Conservation (phyloP, 2,329 filamentous ascomycete species). For the Pseudogymnoascus sp. region DNA sequence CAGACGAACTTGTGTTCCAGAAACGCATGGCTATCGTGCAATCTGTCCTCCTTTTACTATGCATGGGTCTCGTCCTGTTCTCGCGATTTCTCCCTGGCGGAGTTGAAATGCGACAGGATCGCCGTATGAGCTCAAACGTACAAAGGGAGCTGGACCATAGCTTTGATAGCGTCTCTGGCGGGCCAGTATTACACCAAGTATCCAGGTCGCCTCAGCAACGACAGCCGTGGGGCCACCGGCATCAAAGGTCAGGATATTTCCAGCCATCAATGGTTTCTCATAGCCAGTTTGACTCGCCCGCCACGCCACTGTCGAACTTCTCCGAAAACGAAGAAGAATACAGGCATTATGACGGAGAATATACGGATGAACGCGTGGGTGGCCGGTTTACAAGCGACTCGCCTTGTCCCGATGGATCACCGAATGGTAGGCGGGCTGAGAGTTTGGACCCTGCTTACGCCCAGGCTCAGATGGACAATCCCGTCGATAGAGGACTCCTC, state of each 20-base stretch:
- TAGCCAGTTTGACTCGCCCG: constrained; percentile 18
- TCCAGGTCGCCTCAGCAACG: not conserved
- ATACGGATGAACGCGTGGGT: not conserved
- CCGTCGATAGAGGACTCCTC: not conserved
- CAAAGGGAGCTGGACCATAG: not conserved
- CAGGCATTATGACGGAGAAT: not conserved
- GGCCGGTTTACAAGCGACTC: not conserved
- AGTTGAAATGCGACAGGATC: not conserved
- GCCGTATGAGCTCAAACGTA: not conserved
- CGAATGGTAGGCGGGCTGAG: not conserved
- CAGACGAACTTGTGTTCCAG: constrained; percentile 82
- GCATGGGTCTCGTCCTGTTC: constrained; percentile 82
- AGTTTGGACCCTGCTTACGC: not conserved
- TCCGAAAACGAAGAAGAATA: constrained; percentile 12
- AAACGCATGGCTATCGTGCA: constrained; percentile 94
- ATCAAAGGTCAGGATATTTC: constrained; percentile 2
- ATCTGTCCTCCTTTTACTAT: constrained; percentile 77
- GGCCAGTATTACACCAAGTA: not conserved
- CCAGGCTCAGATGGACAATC: not conserved
- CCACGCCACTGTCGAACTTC: constrained; percentile 20
- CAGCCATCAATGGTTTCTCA: constrained; percentile 10
- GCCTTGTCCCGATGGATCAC: not conserved
- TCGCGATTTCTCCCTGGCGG: constrained; percentile 42
- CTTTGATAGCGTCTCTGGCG: not conserved
- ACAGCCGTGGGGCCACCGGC: not conserved